Evolutionary conservation across 306 rosid genomes (phyloP), one percentile per base, ranked within the genome.

Genomic region (Betula pendula): DNA sequence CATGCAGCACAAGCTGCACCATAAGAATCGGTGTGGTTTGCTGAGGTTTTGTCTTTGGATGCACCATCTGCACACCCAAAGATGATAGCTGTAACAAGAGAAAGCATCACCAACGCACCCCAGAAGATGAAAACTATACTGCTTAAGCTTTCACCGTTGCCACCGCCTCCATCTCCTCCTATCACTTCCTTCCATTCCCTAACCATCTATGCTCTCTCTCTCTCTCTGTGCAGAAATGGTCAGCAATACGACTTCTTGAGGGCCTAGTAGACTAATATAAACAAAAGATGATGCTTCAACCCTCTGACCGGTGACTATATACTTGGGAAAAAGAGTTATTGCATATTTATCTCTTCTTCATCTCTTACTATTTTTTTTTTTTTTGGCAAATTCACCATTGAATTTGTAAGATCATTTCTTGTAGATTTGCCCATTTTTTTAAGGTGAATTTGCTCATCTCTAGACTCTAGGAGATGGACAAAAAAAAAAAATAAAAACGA

Each of bases 21-120:
- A 16, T 84, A 68, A 7, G 76, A 78, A 15, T 80, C 68, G 20
- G 67, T 68, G 49, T 79, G 71, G 5, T 77, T 38, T 3, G 82
- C 38, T 5, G 94, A 75, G 77, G 72, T 68, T 73, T 77, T 89
- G 40, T 78, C 81, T 49, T 84, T 87, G 68, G 97, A 35, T 3
- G 80, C 79, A 50, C 92, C 90, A 67, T 89, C 97, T 62, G 96
- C 85, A 73, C 97, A 91, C 72, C 84, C 79, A 83, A 93, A 86
- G 49, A 93, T 74, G 60, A 82, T 51, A 3, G 87, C 86, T 2
- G 89, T 71, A 67, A 93, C 56, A 43, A 93, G 72, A 20, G 78
- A 80, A 0, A 88, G 60, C 6, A 75, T 84, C 16, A 85, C 51
- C 31, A 90, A 59, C 43, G 80, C 84, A 67, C 78, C 11, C 6